These are phyloP conservation scores for Pinus albicaulis DNA, from an alignment of 75 land plant genomes.

Conservation along the genomic window DNA sequence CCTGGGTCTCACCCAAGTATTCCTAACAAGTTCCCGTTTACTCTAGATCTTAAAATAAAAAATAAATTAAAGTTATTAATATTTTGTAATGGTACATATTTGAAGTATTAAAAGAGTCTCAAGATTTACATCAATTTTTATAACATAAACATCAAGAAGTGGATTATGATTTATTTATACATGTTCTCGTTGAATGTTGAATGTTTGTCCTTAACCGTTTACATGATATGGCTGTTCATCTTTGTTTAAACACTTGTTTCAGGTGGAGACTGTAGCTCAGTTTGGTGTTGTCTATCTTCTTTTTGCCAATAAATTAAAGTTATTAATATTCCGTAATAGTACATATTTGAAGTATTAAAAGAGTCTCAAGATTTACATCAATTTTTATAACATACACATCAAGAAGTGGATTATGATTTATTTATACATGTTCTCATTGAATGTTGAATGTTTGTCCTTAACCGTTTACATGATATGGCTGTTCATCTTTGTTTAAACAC, in stretches of 20 bases:
- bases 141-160: too few species aligned
- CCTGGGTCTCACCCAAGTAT: too few species aligned
- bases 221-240: constrained; percentile 1
- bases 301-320: constrained; percentile 20
- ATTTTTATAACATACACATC: too few species aligned
- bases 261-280: constrained; percentile 99
- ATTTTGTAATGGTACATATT: too few species aligned
- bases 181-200: not conserved
- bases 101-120: too few species aligned
- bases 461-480: constrained; percentile 1
- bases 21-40: too few species aligned
- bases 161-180: not conserved
- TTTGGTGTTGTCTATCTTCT: constrained; percentile 99
- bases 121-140: too few species aligned
- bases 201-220: not conserved
- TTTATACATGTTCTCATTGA: not conserved
- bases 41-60: too few species aligned
- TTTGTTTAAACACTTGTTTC: constrained; percentile 1
- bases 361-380: too few species aligned
- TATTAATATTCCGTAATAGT: too few species aligned
- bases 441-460: not conserved
- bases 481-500: constrained; percentile 5
- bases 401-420: not conserved
- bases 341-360: too few species aligned
- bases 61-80: too few species aligned